phyloP scores from a whole-genome alignment of 2,329 filamentous ascomycete genomes.

The Xylariaceae sp. region DNA sequence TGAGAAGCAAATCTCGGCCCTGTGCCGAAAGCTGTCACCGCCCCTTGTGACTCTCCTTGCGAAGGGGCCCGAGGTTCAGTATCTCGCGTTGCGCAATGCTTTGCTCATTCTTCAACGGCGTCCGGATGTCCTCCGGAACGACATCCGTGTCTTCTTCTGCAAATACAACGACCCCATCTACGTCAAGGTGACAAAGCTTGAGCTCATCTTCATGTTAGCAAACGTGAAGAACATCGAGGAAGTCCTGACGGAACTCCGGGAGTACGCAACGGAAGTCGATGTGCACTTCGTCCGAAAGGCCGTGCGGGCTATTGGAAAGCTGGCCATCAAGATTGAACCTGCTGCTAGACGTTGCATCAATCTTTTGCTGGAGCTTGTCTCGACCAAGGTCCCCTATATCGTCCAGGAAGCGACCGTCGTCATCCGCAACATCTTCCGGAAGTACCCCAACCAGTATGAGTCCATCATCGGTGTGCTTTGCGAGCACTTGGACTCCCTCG shows the following conservation, averaged over 20 bases:
- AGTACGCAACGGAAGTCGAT: conserved; percentile 97
- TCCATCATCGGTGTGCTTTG: conserved; percentile 94
- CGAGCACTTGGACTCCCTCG: conserved; percentile 90
- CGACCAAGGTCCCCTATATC: conserved; percentile 98
- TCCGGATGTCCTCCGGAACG: conserved; percentile 89
- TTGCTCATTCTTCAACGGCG: conserved; percentile 87
- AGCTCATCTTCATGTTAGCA: conserved; percentile 98
- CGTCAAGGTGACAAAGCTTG: conserved; percentile 97
- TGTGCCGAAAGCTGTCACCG: conserved; percentile 91
- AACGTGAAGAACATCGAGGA: conserved; percentile 93
- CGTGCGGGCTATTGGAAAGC: conserved; percentile 92
- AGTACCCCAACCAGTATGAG: conserved; percentile 98
- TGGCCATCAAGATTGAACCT: conserved; percentile 98
- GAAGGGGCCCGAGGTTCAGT: conserved; percentile 97
- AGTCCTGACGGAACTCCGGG: conserved; percentile 85
- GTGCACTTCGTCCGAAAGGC: conserved; percentile 98
- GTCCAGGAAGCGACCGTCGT: conserved; percentile 98
- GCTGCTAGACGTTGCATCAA: conserved; percentile 89
- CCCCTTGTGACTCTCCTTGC: conserved; percentile 90
- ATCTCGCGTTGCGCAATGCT: conserved; percentile 88
- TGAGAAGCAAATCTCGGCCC: conserved; percentile 75
- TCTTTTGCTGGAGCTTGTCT: conserved; percentile 83
- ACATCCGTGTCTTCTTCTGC: conserved; percentile 98
- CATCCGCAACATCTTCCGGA: conserved; percentile 97
- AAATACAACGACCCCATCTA: conserved; percentile 99